Conservation (phyloP, 768 basidiomycete species). For the Lentinus tigrinus region DNA sequence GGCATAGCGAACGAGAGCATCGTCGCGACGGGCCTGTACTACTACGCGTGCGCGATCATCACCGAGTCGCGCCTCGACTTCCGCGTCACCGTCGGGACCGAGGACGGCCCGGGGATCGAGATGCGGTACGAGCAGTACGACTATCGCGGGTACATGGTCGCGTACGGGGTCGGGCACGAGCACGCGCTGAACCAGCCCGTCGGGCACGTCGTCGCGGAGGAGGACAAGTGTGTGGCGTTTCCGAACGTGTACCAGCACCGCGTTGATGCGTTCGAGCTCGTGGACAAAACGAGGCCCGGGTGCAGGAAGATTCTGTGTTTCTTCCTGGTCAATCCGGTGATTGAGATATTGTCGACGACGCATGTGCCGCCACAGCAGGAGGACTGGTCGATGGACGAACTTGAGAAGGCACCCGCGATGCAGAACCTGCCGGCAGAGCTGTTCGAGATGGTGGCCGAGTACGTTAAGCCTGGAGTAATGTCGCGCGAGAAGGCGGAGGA, state of each 20-base stretch:
- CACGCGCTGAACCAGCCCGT: conserved; percentile 19
- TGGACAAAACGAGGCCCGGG: conserved; percentile 34
- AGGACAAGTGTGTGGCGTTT: conserved; percentile 33
- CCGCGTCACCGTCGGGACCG: conserved; percentile 22
- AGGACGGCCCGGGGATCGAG: neutral
- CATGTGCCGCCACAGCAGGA: conserved; percentile 32
- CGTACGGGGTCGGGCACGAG: neutral
- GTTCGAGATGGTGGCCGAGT: conserved; percentile 11
- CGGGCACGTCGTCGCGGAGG: conserved; percentile 28
- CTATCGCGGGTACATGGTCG: neutral
- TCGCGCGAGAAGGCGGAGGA: conserved; percentile 5
- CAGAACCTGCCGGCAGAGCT: conserved; percentile 18
- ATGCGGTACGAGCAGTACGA: conserved; percentile 3
- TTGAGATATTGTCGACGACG: conserved; percentile 29
- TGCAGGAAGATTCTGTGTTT: conserved; percentile 38
- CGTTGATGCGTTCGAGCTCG: conserved; percentile 34
- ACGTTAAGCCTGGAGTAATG: neutral
- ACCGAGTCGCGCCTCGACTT: conserved; percentile 31
- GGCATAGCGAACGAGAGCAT: conserved; percentile 24
- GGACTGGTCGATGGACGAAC: conserved; percentile 21
- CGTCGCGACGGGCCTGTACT: conserved; percentile 11
- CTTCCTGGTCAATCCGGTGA: conserved; percentile 37
- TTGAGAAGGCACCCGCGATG: neutral
- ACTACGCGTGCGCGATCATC: conserved; percentile 33
- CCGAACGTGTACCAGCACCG: conserved; percentile 39